A percentile compares a stretch with the other conserved stretches of the same genome.
phyloP scores from a whole-genome alignment of 148 eudicot genomes.

The Persicaria maculosa region DNA sequence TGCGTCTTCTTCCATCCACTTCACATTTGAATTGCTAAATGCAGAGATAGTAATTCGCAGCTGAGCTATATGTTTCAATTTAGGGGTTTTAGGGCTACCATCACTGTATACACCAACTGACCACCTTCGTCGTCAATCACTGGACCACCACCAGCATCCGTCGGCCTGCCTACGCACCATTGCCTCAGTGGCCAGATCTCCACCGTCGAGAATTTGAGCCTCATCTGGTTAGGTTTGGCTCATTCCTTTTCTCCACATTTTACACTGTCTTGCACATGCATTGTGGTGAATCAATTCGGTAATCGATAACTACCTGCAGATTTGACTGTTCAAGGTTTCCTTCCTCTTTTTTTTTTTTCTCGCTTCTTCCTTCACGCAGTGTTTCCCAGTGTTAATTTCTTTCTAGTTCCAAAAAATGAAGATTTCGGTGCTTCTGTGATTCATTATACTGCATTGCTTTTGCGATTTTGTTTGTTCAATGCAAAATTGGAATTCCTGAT shows the following conservation, averaged over 20 bases:
- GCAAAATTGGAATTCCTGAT: neutral
- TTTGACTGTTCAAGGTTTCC: neutral
- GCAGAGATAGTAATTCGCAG: neutral
- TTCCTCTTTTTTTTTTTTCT: too few species aligned
- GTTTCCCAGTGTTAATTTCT: neutral
- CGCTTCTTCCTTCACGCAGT: neutral
- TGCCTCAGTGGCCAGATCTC: too few species aligned
- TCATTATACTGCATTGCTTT: neutral
- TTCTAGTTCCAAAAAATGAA: neutral
- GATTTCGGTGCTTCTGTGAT: neutral
- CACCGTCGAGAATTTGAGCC: too few species aligned
- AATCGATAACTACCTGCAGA: neutral
- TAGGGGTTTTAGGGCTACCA: too few species aligned
- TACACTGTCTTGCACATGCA: constrained; percentile 1
- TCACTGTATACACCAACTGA: too few species aligned
- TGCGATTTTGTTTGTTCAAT: neutral
- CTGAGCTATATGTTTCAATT: neutral
- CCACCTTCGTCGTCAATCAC: too few species aligned
- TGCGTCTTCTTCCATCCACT: neutral
- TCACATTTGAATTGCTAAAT: constrained; percentile 2
- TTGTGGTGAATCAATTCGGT: neutral
- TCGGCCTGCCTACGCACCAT: too few species aligned
- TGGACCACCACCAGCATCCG: too few species aligned
- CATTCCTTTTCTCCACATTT: neutral
- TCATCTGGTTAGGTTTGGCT: too few species aligned